Evolutionary conservation across 1,284 basidiomycete genomes (phyloP).

Genomic region (Mycena citricolor): DNA sequence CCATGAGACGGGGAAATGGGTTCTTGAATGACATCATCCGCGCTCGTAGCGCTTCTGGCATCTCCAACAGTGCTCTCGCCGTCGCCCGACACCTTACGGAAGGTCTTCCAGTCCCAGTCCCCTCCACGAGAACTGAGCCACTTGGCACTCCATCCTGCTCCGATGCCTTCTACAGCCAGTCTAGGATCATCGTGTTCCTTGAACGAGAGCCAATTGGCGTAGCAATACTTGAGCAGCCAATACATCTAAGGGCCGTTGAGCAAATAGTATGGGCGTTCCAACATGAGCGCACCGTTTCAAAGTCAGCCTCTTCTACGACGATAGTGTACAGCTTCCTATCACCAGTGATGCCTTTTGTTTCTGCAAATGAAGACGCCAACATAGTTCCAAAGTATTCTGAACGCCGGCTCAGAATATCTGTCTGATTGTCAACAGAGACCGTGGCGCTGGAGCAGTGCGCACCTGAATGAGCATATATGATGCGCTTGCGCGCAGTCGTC

Average conservation of each 20-base stretch:
- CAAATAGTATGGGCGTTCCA: not conserved
- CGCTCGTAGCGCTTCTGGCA: slow-evolving; percentile 50
- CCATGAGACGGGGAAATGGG: slow-evolving; percentile 30
- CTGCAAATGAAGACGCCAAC: slow-evolving; percentile 71
- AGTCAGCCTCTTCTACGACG: slow-evolving; percentile 80
- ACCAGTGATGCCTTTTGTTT: slow-evolving; percentile 44
- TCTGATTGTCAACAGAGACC: not conserved
- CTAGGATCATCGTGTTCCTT: slow-evolving; percentile 66
- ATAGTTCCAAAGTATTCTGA: slow-evolving; percentile 84
- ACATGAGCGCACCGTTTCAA: slow-evolving; percentile 46
- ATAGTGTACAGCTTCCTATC: slow-evolving; percentile 65
- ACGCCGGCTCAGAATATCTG: slow-evolving; percentile 65
- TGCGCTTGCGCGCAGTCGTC: slow-evolving; percentile 58
- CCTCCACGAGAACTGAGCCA: slow-evolving; percentile 51
- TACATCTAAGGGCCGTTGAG: slow-evolving; percentile 46
- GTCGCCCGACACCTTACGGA: slow-evolving; percentile 42
- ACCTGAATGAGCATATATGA: slow-evolving; percentile 76
- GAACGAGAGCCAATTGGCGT: slow-evolving; percentile 73
- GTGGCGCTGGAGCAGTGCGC: not conserved
- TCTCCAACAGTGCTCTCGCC: slow-evolving; percentile 45
- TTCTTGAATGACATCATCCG: slow-evolving; percentile 42
- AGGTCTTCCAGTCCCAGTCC: slow-evolving; percentile 72
- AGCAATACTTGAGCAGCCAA: slow-evolving; percentile 81
- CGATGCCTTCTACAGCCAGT: slow-evolving; percentile 59
- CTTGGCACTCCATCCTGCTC: slow-evolving; percentile 61